These are phyloP conservation scores for Citrus hindsii DNA, from an alignment of 345 rosid species.

Conservation along the genomic window DNA sequence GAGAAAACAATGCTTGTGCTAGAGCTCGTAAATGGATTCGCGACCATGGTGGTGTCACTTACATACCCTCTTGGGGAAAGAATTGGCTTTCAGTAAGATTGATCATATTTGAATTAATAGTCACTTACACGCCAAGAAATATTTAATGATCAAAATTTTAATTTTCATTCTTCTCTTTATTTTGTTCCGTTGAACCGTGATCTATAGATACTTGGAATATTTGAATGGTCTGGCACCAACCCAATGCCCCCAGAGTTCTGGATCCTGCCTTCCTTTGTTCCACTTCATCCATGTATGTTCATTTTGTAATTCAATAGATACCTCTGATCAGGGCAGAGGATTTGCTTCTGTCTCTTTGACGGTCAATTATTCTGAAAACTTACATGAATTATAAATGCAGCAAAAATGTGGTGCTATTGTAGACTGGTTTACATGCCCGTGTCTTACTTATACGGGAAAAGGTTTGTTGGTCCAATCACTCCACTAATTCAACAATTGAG, in stretches of 20 bases:
- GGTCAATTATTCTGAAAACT: neutral
- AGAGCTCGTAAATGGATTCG: slow-evolving; percentile 43
- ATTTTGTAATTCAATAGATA: neutral
- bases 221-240: slow-evolving; percentile 32
- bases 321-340: neutral
- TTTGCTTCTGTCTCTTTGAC: neutral
- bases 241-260: slow-evolving; percentile 43
- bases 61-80: slow-evolving; percentile 49
- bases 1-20: slow-evolving; percentile 30
- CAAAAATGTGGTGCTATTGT: slow-evolving; percentile 38
- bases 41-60: slow-evolving; percentile 41
- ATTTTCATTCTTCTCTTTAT: neutral
- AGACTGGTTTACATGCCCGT: slow-evolving; percentile 40
- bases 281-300: slow-evolving; percentile 29
- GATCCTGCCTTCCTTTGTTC: slow-evolving; percentile 30
- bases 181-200: neutral
- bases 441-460: slow-evolving; percentile 35
- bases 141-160: neutral
- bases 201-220: slow-evolving; percentile 28
- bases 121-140: neutral
- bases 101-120: neutral
- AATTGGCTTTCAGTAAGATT: slow-evolving; percentile 43
- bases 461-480: slow-evolving; percentile 37
- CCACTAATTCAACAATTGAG: slow-evolving; percentile 30
- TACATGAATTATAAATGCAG: slow-evolving; percentile 13